Conservation (phyloP, 805 yeast species). For the Kuraishia hungarica region DNA sequence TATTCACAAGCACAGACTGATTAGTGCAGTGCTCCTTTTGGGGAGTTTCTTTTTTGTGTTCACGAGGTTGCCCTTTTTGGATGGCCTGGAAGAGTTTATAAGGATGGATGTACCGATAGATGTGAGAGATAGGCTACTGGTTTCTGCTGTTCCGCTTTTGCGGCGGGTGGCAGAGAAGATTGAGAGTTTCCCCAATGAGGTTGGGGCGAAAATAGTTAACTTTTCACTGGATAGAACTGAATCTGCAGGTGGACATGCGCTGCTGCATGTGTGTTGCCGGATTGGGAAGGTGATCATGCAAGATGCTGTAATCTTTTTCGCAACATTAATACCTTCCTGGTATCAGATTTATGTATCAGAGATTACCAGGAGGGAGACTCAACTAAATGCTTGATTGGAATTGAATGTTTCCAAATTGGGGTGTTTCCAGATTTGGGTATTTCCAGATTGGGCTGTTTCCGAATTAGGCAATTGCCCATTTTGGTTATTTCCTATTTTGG, state of each 20-base stretch:
- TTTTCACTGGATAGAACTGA: background rate
- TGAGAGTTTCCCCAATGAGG: background rate
- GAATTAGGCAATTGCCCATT: no score
- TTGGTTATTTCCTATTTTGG: no score
- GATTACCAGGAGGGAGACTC: constrained; percentile 1
- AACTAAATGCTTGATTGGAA: no score
- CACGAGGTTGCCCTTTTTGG: background rate
- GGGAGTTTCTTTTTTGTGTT: background rate
- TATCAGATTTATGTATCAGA: constrained; percentile 10
- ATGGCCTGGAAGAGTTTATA: background rate
- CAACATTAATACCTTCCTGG: constrained; percentile 12
- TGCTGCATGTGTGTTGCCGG: background rate
- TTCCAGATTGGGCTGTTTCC: no score
- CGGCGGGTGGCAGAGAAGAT: background rate
- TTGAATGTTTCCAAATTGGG: no score
- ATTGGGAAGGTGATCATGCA: constrained; percentile 8
- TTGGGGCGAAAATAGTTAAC: background rate
- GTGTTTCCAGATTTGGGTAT: no score
- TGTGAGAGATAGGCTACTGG: background rate
- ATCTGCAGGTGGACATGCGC: background rate
- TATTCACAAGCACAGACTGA: background rate
- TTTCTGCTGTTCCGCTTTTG: background rate
- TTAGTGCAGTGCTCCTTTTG: background rate
- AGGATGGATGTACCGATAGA: background rate
- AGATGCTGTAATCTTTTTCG: constrained; percentile 9